Evolutionary conservation across 768 basidiomycete species (phyloP), one percentile per base, ranked within the genome.

Genomic region (Lentinula aciculospora): DNA sequence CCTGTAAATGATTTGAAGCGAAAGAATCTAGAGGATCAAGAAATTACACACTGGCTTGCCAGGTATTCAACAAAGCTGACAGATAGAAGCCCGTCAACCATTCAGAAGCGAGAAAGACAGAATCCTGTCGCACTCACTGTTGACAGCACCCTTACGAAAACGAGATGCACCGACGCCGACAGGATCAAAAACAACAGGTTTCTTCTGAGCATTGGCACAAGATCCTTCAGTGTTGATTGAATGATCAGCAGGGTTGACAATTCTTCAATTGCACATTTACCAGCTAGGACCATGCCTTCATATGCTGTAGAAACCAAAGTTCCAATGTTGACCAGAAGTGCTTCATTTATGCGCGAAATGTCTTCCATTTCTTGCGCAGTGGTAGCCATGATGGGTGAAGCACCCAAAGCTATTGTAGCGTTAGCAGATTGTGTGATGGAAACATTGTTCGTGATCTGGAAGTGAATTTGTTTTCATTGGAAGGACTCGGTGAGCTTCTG

Each of bases 371-470:
- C 95, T 58, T 80, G 76, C 0, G 86, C 79, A 23, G 87, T 84
- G 19, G 89, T 87, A 2, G 94, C 90, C 95, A 98, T 98, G 67
- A 98, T 94, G 0, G 95, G 95, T 59, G 54, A 94, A 13, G 85
- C 93, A 17, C 90, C 89, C 3, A 97, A 65, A 0, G 93, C 92
- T 5, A 98, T 78, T 1, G 94, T 96, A 1, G 89, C 81, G 66
- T 96, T 97, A 21, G 94, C 93, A 4, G 88, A 91, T 72, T 95
- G 94, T 19, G 86, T 94, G 19, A 86, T 83, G 29, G 93, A 92
- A 15, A 97, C 94, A 19, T 78, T 85, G 65, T 96, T 93, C 3
- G 94, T 95, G 59, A 96, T 94, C 92, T 94, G 56, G 4, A 21
- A 29, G 48, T 23, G 42, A 31, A 61, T 53, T 60, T 61, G 1